Evolutionary conservation across 257 asterid genomes (phyloP).

Genomic region (Penstemon davidsonii): DNA sequence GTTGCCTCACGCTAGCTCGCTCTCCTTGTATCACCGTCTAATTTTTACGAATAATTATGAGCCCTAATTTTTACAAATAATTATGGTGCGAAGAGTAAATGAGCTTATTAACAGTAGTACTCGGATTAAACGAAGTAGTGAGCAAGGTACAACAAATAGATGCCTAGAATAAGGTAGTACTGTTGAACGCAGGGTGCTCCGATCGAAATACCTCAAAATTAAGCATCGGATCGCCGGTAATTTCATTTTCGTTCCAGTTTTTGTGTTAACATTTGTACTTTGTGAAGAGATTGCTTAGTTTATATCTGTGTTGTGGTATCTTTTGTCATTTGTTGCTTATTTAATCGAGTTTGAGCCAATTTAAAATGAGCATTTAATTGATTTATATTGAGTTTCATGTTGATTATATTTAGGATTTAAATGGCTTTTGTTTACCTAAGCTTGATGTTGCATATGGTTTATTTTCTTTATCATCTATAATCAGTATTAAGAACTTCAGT

Average conservation of each 20-base stretch:
- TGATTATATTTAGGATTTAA: not conserved
- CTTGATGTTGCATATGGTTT: too few species aligned
- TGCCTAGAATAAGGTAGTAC: slow-evolving; percentile 26
- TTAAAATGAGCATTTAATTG: too few species aligned
- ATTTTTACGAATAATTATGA: too few species aligned
- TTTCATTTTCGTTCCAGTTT: not conserved
- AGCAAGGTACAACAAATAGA: slow-evolving; percentile 23
- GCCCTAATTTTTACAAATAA: too few species aligned
- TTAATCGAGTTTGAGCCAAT: not conserved
- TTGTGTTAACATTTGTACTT: not conserved
- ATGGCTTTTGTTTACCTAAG: too few species aligned
- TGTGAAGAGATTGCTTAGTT: not conserved
- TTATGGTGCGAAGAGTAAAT: too few species aligned
- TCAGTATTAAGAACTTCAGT: too few species aligned
- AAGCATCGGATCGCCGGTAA: slow-evolving; percentile 50
- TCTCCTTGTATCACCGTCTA: too few species aligned
- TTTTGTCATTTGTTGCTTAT: not conserved
- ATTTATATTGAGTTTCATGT: not conserved
- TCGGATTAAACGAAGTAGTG: not conserved
- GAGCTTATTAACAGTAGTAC: too few species aligned
- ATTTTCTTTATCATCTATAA: too few species aligned
- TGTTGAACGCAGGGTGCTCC: slow-evolving; percentile 43
- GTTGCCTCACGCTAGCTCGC: too few species aligned
- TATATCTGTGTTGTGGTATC: not conserved
- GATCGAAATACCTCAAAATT: slow-evolving; percentile 48